A percentile compares a stretch with the other conserved stretches of the same genome.
Evolutionary conservation across 345 rosid genomes (phyloP).

Genomic region (Kandelia obovata): DNA sequence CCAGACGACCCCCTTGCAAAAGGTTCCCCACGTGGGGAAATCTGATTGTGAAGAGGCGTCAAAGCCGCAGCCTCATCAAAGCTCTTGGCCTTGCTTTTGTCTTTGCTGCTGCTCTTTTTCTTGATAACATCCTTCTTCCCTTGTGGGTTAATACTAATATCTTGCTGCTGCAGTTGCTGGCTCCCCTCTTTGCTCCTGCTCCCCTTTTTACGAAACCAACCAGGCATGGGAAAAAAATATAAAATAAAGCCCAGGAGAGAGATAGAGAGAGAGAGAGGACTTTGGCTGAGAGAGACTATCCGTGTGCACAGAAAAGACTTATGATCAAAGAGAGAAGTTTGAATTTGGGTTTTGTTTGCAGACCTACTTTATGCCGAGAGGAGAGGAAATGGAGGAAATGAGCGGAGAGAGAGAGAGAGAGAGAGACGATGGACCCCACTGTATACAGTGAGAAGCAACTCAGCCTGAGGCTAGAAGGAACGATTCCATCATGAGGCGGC

Average conservation of each 20-base stretch:
- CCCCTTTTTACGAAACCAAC: constrained; percentile 72
- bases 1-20: constrained; percentile 43
- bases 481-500: constrained; percentile 27
- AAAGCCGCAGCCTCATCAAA: constrained; percentile 31
- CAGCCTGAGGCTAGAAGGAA: neutral
- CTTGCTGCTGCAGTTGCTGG: neutral
- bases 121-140: constrained; percentile 7
- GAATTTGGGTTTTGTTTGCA: constrained; percentile 1
- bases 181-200: constrained; percentile 53
- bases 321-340: neutral
- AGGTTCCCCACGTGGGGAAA: constrained; percentile 46
- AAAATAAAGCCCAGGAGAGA: neutral
- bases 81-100: constrained; percentile 32
- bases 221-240: constrained; percentile 43
- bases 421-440: constrained; percentile 1
- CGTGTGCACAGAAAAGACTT: constrained; percentile 9
- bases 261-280: neutral
- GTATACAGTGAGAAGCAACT: constrained; percentile 34
- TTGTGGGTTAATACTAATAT: neutral
- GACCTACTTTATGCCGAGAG: constrained; percentile 17
- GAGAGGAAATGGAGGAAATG: neutral
- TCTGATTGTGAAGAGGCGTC: constrained; percentile 16
- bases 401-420: neutral
- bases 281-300: neutral
- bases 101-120: constrained; percentile 16